Percentiles rank a stretch among this genome's conserved stretches.
Conservation (phyloP, 2,329 filamentous ascomycete genomes). For the Alternaria sp. region DNA sequence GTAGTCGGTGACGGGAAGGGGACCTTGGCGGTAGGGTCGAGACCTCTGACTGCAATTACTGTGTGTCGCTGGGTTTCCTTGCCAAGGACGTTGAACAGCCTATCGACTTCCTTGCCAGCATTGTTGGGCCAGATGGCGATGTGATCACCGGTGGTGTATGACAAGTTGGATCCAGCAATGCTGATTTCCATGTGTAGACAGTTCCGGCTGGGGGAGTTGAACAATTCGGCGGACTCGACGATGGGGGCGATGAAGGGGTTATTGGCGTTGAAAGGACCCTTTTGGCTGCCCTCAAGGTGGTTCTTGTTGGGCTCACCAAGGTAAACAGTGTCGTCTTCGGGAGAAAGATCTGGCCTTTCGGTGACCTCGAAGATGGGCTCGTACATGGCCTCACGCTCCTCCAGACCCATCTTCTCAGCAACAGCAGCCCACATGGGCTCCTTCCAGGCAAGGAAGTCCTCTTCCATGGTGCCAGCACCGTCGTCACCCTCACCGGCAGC, state of each 20-base stretch:
- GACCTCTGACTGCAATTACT: conserved; percentile 87
- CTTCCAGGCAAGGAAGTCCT: conserved; percentile 99
- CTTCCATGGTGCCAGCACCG: conserved; percentile 98
- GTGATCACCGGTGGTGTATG: conserved; percentile 96
- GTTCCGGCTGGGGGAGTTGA: conserved; percentile 88
- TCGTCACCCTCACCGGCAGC: conserved; percentile 94
- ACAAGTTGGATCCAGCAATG: conserved; percentile 85
- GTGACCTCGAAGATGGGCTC: conserved; percentile 88
- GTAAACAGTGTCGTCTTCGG: conserved; percentile 83
- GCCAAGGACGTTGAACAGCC: conserved; percentile 81
- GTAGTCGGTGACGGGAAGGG: conserved; percentile 97
- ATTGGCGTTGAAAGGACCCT: conserved; percentile 93
- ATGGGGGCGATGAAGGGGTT: conserved; percentile 98
- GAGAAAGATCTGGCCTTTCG: conserved; percentile 75
- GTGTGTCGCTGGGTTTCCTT: conserved; percentile 78
- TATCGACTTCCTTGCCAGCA: conserved; percentile 87
- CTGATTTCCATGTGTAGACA: conserved; percentile 97
- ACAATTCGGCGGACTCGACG: conserved; percentile 87
- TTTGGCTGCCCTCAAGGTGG: conserved; percentile 84
- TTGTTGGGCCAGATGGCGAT: conserved; percentile 98
- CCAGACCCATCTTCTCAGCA: conserved; percentile 80
- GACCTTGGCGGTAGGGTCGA: conserved; percentile 95
- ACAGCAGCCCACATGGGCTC: conserved; percentile 97
- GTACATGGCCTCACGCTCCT: conserved; percentile 96
- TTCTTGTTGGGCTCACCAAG: conserved; percentile 96